Conservation (phyloP, 306 rosid species). For the Pyrus betulifolia region DNA sequence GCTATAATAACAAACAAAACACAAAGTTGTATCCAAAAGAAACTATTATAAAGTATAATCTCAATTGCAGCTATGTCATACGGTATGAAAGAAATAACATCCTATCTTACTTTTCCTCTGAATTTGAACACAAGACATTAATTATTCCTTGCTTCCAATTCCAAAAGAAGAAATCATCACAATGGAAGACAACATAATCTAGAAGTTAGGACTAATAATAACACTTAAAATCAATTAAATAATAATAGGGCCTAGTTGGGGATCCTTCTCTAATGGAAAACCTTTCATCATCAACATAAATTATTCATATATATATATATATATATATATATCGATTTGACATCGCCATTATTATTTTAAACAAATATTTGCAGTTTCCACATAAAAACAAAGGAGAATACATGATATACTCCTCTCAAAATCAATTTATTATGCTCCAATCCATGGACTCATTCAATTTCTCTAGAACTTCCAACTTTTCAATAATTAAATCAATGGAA, state of each 20-base stretch:
- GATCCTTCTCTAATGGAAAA: not conserved
- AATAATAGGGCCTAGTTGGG: not conserved
- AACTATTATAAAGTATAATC: too few relatives aligned
- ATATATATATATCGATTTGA: too few relatives aligned
- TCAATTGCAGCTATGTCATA: too few relatives aligned
- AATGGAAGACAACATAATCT: not conserved
- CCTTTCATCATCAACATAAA: not conserved
- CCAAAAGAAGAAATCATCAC: not conserved
- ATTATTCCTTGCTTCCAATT: not conserved
- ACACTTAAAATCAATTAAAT: not conserved
- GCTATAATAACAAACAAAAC: too few relatives aligned
- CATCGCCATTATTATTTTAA: not conserved
- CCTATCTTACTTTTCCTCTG: not conserved
- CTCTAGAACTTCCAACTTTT: conserved; percentile 3
- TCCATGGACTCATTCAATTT: conserved; percentile 10
- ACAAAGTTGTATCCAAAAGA: too few relatives aligned
- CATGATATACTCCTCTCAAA: not conserved
- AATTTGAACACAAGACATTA: not conserved
- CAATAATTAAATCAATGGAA: not conserved
- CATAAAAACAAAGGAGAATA: not conserved
- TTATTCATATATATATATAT: not conserved
- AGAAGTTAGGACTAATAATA: not conserved
- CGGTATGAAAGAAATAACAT: not conserved
- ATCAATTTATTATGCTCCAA: not conserved
- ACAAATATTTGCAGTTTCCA: not conserved